These are phyloP conservation scores for Gnaphalium uliginosum DNA, from an alignment of 129 eudicot species.

Conservation along the genomic window DNA sequence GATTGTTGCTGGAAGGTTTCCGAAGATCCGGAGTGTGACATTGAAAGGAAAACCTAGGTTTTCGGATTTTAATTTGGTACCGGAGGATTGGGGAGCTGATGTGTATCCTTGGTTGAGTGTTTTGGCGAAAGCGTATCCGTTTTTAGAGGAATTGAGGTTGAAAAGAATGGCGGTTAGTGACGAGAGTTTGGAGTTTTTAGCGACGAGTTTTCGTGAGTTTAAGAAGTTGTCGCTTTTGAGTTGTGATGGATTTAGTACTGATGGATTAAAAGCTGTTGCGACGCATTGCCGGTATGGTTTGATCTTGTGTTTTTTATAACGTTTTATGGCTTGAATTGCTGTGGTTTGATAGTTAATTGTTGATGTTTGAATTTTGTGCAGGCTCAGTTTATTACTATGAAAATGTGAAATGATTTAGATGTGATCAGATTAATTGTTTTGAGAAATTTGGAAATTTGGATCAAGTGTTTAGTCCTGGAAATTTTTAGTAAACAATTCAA, in stretches of 20 bases:
- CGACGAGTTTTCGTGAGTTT: slow-evolving; percentile 49
- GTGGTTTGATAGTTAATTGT: not conserved
- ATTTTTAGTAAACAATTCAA: no score
- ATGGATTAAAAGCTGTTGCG: slow-evolving; percentile 64
- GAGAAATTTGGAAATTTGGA: not conserved
- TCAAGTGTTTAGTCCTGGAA: not conserved
- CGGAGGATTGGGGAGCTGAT: slow-evolving; percentile 64
- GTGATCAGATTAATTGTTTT: not conserved
- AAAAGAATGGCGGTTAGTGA: slow-evolving; percentile 68
- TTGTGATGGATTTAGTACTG: slow-evolving; percentile 74
- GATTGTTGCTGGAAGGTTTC: slow-evolving; percentile 58
- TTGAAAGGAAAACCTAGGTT: slow-evolving; percentile 71
- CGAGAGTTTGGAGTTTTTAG: slow-evolving; percentile 69
- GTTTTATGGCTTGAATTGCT: not conserved
- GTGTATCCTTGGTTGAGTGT: slow-evolving; percentile 57
- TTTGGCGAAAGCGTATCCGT: slow-evolving; percentile 60
- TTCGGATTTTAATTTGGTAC: slow-evolving; percentile 72
- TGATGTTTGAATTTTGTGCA: no score
- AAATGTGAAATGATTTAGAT: not conserved
- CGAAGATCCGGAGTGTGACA: slow-evolving; percentile 49
- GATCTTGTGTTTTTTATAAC: not conserved
- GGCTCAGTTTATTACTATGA: not conserved
- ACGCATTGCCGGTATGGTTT: slow-evolving; percentile 58
- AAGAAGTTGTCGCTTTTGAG: slow-evolving; percentile 55
- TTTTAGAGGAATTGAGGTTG: slow-evolving; percentile 61